Conservation (phyloP, 139 green algal genomes). For the Zygnema cylindricum region DNA sequence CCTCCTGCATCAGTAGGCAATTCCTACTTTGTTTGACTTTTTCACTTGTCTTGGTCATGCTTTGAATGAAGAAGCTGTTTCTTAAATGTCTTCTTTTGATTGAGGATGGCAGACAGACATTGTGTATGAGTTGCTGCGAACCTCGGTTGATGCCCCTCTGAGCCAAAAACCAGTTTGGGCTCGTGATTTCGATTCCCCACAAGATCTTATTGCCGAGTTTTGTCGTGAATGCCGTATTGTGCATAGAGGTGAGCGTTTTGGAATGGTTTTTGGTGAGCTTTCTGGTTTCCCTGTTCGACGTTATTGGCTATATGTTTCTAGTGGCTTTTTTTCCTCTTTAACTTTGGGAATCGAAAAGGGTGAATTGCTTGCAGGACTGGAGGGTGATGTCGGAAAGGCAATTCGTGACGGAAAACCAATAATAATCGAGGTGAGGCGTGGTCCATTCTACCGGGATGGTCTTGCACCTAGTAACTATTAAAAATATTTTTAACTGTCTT, state of each 20-base stretch:
- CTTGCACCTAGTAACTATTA: neutral
- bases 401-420: slow-evolving; percentile 87
- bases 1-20: no score
- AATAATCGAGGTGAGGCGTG: slow-evolving; percentile 76
- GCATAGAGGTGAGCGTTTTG: slow-evolving; percentile 34
- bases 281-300: slow-evolving; percentile 2
- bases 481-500: neutral
- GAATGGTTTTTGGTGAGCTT: no score
- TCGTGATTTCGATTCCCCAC: neutral
- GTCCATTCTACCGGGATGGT: neutral
- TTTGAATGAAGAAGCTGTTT: no score
- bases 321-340: neutral
- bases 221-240: slow-evolving; percentile 49
- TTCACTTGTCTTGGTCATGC: no score
- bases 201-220: slow-evolving; percentile 57
- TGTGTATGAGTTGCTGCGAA: slow-evolving; percentile 75
- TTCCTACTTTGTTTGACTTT: no score
- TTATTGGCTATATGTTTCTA: neutral
- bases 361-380: slow-evolving; percentile 72
- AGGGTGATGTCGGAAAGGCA: slow-evolving; percentile 85
- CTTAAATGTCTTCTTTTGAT: neutral
- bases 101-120: slow-evolving; percentile 77
- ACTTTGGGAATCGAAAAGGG: neutral
- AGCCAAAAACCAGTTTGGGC: slow-evolving; percentile 67
- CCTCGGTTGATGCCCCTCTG: neutral